Conservation (phyloP, 768 basidiomycete species). For the Trametes gibbosa region DNA sequence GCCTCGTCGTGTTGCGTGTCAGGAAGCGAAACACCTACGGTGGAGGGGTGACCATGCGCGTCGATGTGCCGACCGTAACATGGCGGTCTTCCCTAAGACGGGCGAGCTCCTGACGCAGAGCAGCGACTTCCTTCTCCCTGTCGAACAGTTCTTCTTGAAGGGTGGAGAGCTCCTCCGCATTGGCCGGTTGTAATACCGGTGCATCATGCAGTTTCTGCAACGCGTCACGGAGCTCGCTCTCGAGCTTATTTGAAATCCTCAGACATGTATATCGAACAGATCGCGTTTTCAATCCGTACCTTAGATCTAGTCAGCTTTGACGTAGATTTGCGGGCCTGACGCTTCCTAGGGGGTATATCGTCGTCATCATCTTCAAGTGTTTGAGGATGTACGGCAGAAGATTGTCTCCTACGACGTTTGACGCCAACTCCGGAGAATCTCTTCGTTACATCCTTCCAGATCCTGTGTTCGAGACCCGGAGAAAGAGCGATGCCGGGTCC, state of each 20-base stretch:
- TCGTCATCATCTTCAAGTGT: slow-evolving; percentile 13
- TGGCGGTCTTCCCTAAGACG: slow-evolving; percentile 3
- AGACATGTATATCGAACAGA: not conserved
- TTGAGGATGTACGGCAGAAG: not conserved
- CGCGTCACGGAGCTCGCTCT: slow-evolving; percentile 29
- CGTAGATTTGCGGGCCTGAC: slow-evolving; percentile 26
- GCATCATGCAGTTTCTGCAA: slow-evolving; percentile 29
- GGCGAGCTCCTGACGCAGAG: slow-evolving; percentile 10
- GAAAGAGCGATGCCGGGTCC: slow-evolving; percentile 26
- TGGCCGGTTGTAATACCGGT: slow-evolving; percentile 26
- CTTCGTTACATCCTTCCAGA: slow-evolving; percentile 41
- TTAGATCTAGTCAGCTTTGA: slow-evolving; percentile 42
- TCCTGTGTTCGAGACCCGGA: slow-evolving; percentile 33
- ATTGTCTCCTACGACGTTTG: slow-evolving; percentile 23
- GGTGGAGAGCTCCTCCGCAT: slow-evolving; percentile 30
- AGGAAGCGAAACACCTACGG: not conserved
- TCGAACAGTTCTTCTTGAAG: slow-evolving; percentile 25
- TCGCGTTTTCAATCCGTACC: slow-evolving; percentile 28
- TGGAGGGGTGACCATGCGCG: slow-evolving; percentile 16
- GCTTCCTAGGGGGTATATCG: slow-evolving; percentile 13
- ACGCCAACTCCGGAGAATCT: slow-evolving; percentile 23
- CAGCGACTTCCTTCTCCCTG: slow-evolving; percentile 2
- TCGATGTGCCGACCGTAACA: slow-evolving; percentile 7
- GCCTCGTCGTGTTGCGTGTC: not conserved
- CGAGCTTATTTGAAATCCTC: slow-evolving; percentile 25